Base-by-base conservation (phyloP, 805 yeast genomes). In the Candida khao-thaluensis region DNA sequence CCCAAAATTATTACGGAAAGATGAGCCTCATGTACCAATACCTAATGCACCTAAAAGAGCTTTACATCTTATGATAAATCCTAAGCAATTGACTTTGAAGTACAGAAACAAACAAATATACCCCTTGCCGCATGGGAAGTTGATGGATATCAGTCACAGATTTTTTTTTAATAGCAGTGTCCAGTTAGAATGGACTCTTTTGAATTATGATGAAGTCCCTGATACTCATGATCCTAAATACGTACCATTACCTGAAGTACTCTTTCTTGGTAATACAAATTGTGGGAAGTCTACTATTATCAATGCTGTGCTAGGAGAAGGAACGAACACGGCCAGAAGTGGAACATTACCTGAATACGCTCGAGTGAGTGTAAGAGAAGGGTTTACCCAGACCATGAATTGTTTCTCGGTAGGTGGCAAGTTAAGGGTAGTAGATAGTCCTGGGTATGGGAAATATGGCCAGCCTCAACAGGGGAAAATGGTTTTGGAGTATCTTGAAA, bases 371-470 rank as follows among this genome's bases (percentile, higher is more conserved):
- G 62, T 61, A 42, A 63, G 66, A 44, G 79, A 81, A 15, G 86
- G 85, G 5, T 75, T 62, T 45, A 77, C 82, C 3, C 72, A 74
- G 37, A 74, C 91, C 3, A 62, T 89, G 53, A 85, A 85, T 53
- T 80, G 86, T 47, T 89, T 73, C 61, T 83, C 79, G 42, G 60
- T 85, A 9, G 84, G 84, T 3, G 75, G 76, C 35, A 65, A 72
- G 40, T 65, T 90, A 30, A 66, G 87, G 44, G 51, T 90, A 3
- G 76, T 88, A 2, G 98, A 90, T 55, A 75, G 88, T 17, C 98
- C 98, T 1, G 98, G 98, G 0, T 90, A 90, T 57, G 98, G 98
- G 2, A 72, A 62, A 27, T 77, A 72, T 44, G 89, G 95, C 12
- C 72, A 71, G 11, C 54, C 52, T 7, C 62, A 68, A 48, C 96